Base-by-base conservation (phyloP, 345 rosid species). In the Adansonia digitata region DNA sequence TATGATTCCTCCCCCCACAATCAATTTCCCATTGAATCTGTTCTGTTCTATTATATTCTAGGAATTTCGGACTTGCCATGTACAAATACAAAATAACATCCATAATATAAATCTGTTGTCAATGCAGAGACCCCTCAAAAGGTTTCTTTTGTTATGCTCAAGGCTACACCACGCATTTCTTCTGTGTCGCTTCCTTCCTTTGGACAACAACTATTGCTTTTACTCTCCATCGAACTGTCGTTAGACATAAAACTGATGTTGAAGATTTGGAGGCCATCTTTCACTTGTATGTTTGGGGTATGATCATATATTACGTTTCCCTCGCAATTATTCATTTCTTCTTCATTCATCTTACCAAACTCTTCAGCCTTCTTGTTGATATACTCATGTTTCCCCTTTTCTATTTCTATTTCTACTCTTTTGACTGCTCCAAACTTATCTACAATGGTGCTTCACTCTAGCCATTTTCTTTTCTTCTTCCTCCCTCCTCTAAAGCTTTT, bases 271-370 rank as follows among this genome's bases (percentile, higher is more conserved):
- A 94, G 84, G 94, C 91, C 40, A 82, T 94, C 84, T 94, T 94
- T 85, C 98, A 94, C 84, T 78, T 94, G 77, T 92, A 92, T 81
- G 98, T 94, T 64, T 94, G 98, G 98, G 98, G 97, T 94, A 90
- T 63, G 90, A 7, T 0, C 18, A 51, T 40, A 2, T 34, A 1
- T 6, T 7, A 71, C 43, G 10, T 26, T 51, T 52, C 29, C 45
- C 3, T 53, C 31, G 22, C 46, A 20, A 11, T 24, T 22, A 4
- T 71, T n/a, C 18, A 31, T n/a, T 53, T 71, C 8, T 55, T 40
- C 27, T 55, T n/a, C 14, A 5, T 5, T 9, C n/a, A 55, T 53
- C 29, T 35, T 37, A 15, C 61, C 26, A 34, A 20, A 11, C 20
- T 42, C 34, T 64, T 39, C 39, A 12, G 69, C 49, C 31, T 39